These are phyloP conservation scores for Salvia hispanica DNA, from an alignment of 257 asterid species.

Conservation along the genomic window DNA sequence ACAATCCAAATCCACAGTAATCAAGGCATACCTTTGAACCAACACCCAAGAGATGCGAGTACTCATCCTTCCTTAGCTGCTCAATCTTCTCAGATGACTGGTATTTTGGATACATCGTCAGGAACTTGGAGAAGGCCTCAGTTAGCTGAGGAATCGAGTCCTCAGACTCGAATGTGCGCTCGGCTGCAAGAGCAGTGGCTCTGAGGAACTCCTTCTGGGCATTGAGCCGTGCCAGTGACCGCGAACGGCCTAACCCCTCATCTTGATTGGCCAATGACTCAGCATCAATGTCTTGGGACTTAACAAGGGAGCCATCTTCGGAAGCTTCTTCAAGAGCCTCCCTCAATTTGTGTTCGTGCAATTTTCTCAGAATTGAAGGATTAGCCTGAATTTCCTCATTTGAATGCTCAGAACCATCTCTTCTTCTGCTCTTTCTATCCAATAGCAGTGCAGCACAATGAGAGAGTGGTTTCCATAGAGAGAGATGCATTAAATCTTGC, in stretches of 20 bases:
- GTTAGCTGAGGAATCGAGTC: slow-evolving; percentile 66
- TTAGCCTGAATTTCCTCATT: slow-evolving; percentile 63
- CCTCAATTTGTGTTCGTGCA: slow-evolving; percentile 88
- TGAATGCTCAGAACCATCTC: slow-evolving; percentile 63
- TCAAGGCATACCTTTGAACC: slow-evolving; percentile 83
- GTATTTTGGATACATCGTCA: slow-evolving; percentile 85
- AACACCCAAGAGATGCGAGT: slow-evolving; percentile 66
- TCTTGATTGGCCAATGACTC: slow-evolving; percentile 65
- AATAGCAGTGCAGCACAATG: slow-evolving; percentile 90
- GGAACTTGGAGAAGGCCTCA: slow-evolving; percentile 75
- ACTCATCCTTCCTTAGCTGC: slow-evolving; percentile 79
- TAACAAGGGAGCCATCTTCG: slow-evolving; percentile 87
- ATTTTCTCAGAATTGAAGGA: slow-evolving; percentile 67
- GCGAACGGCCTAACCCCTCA: slow-evolving; percentile 74
- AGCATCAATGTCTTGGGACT: slow-evolving; percentile 83
- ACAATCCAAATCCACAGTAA: slow-evolving; percentile 94
- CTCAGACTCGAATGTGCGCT: slow-evolving; percentile 57
- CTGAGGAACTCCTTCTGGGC: slow-evolving; percentile 85
- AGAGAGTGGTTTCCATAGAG: slow-evolving; percentile 98
- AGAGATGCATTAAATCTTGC: slow-evolving; percentile 82
- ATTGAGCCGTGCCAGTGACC: slow-evolving; percentile 78
- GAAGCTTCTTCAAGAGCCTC: slow-evolving; percentile 99
- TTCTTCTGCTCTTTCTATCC: slow-evolving; percentile 90
- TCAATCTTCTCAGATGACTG: slow-evolving; percentile 77
- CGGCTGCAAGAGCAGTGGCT: slow-evolving; percentile 93